phyloP scores from a whole-genome alignment of 1,284 basidiomycete genomes.

The Apiotrichum siamense region DNA sequence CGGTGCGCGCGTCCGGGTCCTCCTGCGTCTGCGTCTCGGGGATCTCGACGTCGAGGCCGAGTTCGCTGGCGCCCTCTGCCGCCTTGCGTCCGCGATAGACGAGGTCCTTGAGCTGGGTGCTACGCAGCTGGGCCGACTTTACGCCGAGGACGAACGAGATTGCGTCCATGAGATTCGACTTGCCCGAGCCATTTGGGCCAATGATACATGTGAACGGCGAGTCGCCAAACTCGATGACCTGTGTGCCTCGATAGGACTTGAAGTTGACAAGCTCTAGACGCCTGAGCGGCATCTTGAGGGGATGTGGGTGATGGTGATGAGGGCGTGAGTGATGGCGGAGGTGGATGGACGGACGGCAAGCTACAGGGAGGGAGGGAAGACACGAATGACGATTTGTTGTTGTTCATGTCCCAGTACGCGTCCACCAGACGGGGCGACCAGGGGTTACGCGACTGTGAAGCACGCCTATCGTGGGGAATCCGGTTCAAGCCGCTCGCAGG shows the following conservation, averaged over 20 bases:
- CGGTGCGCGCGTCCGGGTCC: conserved; percentile 66
- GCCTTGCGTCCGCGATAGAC: conserved; percentile 85
- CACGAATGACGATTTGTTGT: too few relatives aligned
- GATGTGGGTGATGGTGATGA: conserved; percentile 6
- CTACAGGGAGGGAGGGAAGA: not conserved
- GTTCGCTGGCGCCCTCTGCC: conserved; percentile 45
- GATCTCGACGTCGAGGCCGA: conserved; percentile 43
- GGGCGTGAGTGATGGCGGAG: conserved; percentile 4
- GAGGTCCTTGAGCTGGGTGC: conserved; percentile 87
- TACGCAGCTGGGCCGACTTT: conserved; percentile 85
- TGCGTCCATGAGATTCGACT: conserved; percentile 99
- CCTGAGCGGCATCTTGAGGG: conserved; percentile 43
- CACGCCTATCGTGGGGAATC: too few relatives aligned
- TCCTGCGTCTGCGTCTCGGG: conserved; percentile 22
- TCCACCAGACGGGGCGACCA: not conserved
- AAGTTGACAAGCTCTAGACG: conserved; percentile 82
- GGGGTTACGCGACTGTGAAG: too few relatives aligned
- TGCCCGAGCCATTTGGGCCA: conserved; percentile 97
- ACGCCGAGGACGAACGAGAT: conserved; percentile 98
- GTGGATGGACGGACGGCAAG: not conserved
- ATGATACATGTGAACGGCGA: conserved; percentile 87
- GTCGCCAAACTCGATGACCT: conserved; percentile 51
- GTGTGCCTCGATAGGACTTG: conserved; percentile 69
- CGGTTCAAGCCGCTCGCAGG: too few relatives aligned
- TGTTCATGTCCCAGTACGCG: too few relatives aligned